Evolutionary conservation across 1,284 basidiomycete species (phyloP).

Genomic region (Ganoderma resinaceum): DNA sequence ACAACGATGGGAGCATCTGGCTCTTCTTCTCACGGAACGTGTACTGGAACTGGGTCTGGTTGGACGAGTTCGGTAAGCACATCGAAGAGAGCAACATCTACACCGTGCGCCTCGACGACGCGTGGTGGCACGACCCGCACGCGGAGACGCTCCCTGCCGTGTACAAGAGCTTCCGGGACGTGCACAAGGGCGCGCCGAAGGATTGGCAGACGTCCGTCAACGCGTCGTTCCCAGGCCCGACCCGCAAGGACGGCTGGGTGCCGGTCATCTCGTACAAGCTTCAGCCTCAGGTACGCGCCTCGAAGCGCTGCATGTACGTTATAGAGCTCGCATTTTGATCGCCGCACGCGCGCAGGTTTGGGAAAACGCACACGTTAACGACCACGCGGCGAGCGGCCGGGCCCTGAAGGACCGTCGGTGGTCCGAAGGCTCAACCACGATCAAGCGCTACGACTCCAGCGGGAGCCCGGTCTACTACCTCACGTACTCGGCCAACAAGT

Average conservation of each 20-base stretch:
- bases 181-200: slow-evolving; percentile 9
- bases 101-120: slow-evolving; percentile 16
- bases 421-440: slow-evolving; percentile 20
- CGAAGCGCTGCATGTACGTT: not conserved
- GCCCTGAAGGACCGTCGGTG: slow-evolving; percentile 19
- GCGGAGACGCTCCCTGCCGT: slow-evolving; percentile 18
- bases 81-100: slow-evolving; percentile 25
- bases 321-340: no score
- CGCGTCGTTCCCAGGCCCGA: slow-evolving; percentile 16
- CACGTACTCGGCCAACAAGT: slow-evolving; percentile 22
- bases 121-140: slow-evolving; percentile 19
- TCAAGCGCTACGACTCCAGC: slow-evolving; percentile 13
- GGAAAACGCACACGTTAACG: slow-evolving; percentile 21
- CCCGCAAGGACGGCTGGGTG: slow-evolving; percentile 23
- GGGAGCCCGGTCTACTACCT: slow-evolving; percentile 16
- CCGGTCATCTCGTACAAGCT: slow-evolving; percentile 16
- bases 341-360: not conserved
- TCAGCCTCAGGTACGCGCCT: slow-evolving; percentile 17
- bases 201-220: slow-evolving; percentile 12
- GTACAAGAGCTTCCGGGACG: slow-evolving; percentile 16
- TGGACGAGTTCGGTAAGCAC: slow-evolving; percentile 19
- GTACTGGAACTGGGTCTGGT: slow-evolving; percentile 23
- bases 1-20: slow-evolving; percentile 22
- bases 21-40: slow-evolving; percentile 24
- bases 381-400: slow-evolving; percentile 18